A percentile compares a stretch with the other conserved stretches of the same genome.
phyloP scores from a whole-genome alignment of 2,329 filamentous ascomycete species.

The Diaporthe nobilis region DNA sequence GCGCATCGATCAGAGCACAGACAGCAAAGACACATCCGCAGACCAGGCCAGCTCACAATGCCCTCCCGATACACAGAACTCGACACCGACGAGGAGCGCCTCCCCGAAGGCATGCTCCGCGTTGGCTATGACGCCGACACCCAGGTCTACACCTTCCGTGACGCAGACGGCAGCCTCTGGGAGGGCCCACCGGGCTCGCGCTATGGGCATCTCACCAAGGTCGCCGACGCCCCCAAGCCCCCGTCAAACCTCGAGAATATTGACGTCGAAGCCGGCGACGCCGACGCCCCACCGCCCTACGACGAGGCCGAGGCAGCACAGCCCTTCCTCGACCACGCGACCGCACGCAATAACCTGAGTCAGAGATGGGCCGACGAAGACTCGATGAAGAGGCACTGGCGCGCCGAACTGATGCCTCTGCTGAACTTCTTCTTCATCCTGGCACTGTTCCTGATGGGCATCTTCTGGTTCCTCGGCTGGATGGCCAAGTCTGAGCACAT shows the following conservation, averaged over 20 bases:
- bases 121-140: conserved; percentile 66
- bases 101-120: conserved; percentile 63
- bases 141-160: conserved; percentile 62
- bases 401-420: conserved; percentile 67
- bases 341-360: conserved; percentile 11
- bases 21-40: neutral
- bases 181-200: conserved; percentile 61
- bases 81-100: conserved; percentile 57
- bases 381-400: conserved; percentile 58
- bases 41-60: conserved; percentile 36
- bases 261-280: conserved; percentile 39
- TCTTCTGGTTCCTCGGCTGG: conserved; percentile 63
- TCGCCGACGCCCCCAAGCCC: conserved; percentile 49
- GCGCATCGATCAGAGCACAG: neutral
- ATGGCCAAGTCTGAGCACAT: conserved; percentile 43
- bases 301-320: conserved; percentile 41
- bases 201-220: conserved; percentile 61
- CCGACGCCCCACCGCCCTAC: conserved; percentile 45
- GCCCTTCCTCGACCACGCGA: conserved; percentile 34
- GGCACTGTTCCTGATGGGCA: conserved; percentile 62
- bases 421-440: conserved; percentile 71
- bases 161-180: conserved; percentile 58
- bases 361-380: conserved; percentile 37
- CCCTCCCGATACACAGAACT: conserved; percentile 41
- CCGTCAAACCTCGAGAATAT: conserved; percentile 35